Evolutionary conservation across 106 monocot genomes (phyloP), one percentile per base, ranked within the genome.

Genomic region (Triglochin maritima): DNA sequence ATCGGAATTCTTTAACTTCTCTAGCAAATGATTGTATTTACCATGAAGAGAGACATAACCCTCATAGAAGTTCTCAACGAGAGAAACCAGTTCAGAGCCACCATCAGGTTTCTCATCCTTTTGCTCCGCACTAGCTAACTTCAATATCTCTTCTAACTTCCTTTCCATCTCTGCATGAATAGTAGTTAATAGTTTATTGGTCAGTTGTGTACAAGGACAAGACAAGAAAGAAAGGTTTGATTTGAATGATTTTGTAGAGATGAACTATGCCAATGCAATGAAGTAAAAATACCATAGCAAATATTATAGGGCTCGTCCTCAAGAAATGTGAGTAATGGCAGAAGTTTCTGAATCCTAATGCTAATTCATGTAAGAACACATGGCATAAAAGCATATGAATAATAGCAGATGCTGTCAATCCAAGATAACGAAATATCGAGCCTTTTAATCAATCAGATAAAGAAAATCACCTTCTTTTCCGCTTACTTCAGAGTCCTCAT

Each of bases 111-210:
- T 46, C 6, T 54, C 50, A n/a, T 66, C 59, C 15, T 59, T 63
- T 42, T 57, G 51, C n/a, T 72, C 72, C 5, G 29, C 71, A 46
- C 43, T 47, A 17, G 78, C 66, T 17, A 81, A 53, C 50, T 82
- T 72, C 67, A 75, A 64, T 76, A 81, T 80, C 66, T 68, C 76
- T 41, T 73, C 87, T 17, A 82, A 3, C 66, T 81, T 79, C 9
- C 66, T 76, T 13, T 70, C 79, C 59, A 82, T 73, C 11, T 85
- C 87, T 92, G 80, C 74, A 69, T 49, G 56, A 1, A 44, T 11
- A n/a, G 8, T n/a, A 42, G 17, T 59, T 4, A 0, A 11, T 6
- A 8, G 52, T 52, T 11, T 8, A 52, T 52, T 52, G 11, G 11
- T 11, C 7, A 11, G 11, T 52, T 52, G 0, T 11, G 7, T 8